phyloP scores from a whole-genome alignment of 139 green algal species.

The Pedinophyceae sp. region DNA sequence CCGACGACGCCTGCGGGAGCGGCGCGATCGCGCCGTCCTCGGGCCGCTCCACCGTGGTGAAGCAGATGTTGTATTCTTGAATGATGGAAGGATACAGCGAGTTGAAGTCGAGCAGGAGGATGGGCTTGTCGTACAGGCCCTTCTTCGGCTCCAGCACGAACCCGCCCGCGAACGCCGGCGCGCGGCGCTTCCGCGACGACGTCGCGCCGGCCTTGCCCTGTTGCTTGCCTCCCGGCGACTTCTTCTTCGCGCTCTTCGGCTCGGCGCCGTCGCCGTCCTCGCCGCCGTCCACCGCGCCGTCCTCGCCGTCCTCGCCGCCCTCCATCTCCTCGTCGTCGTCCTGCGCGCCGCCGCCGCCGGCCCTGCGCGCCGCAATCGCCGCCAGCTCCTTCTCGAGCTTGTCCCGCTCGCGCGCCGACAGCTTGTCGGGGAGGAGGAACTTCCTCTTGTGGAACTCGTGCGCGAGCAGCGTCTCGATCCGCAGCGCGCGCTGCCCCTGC shows the following conservation, averaged over 20 bases:
- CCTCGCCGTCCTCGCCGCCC: conserved; percentile 5
- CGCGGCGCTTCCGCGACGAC: not conserved
- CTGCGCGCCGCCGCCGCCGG: not conserved
- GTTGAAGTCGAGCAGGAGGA: conserved; percentile 99
- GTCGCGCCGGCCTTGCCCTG: conserved; percentile 20
- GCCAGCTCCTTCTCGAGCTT: conserved; percentile 9
- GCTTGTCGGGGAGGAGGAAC: conserved; percentile 91
- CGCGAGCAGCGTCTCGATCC: conserved; percentile 96
- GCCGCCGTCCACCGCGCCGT: not conserved
- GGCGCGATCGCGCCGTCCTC: conserved; percentile 36
- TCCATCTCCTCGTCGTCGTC: conserved; percentile 4
- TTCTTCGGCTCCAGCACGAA: conserved; percentile 97
- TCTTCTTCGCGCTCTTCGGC: conserved; percentile 7
- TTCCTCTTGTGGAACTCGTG: conserved; percentile 97
- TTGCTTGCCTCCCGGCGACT: conserved; percentile 2
- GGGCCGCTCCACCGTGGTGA: conserved; percentile 79
- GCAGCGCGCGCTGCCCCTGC: conserved; percentile 73
- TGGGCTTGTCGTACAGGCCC: conserved; percentile 92
- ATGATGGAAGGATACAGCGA: conserved; percentile 99
- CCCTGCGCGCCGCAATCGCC: not conserved
- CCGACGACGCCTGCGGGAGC: conserved; percentile 28
- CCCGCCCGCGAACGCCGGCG: conserved; percentile 62
- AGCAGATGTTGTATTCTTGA: conserved; percentile 99
- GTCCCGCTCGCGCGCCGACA: conserved; percentile 11
- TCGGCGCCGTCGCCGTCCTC: conserved; percentile 5